Conservation (phyloP, 106 monocot genomes). For the Narthecium ossifragum region DNA sequence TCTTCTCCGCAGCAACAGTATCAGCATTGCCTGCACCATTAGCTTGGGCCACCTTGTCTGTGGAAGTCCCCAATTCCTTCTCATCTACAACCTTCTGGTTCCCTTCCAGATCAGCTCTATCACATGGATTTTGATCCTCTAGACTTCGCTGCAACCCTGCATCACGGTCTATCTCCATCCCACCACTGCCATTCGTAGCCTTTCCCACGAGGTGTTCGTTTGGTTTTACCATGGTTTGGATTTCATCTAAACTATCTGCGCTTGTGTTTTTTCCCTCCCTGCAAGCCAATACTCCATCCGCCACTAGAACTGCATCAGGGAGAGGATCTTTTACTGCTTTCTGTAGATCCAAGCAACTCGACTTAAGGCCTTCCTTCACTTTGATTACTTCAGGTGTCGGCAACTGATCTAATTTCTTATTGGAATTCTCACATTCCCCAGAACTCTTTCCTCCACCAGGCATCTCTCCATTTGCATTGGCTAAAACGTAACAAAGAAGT, state of each 20-base stretch:
- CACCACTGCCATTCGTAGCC: no score
- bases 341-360: constrained; percentile 9
- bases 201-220: no score
- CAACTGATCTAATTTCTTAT: not conserved
- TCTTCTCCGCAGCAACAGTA: not conserved
- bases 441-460: not conserved
- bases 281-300: constrained; percentile 3
- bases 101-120: not conserved
- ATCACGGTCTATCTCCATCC: no score
- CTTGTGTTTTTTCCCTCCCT: not conserved
- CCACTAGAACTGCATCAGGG: constrained; percentile 9
- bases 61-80: not conserved
- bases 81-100: not conserved
- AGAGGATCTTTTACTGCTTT: constrained; percentile 21
- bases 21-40: not conserved
- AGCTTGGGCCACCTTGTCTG: not conserved
- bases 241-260: no score
- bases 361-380: constrained; percentile 14
- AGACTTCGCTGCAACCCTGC: no score
- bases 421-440: not conserved
- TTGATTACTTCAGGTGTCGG: not conserved
- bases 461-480: no score
- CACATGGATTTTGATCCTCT: no score
- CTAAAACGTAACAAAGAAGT: no score
- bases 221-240: no score